Base-by-base conservation (phyloP, 352 stramenopile species). In the Saprolegnia parasitica region DNA sequence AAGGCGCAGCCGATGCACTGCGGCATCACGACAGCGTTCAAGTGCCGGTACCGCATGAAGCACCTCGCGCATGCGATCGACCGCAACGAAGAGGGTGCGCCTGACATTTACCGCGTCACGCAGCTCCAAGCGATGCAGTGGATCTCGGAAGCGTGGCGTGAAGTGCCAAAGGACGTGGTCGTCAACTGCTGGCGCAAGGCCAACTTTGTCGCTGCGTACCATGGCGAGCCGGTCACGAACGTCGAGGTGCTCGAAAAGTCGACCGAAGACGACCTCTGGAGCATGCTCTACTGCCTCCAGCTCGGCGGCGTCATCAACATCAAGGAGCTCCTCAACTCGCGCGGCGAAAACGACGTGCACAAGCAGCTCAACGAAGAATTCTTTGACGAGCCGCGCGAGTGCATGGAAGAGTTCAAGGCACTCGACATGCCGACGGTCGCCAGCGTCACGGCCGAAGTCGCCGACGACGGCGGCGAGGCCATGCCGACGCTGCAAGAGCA, bases 341-440 rank as follows among this genome's bases (percentile, higher is more conserved):
- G 86, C 20, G 92, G 86, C 83, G 86, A 95, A 73, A 95, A 91
- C 56, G 86, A 95, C 58, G 90, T 95, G 35, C 86, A 95, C 78
- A 95, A 95, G 75, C 86, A 86, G 13, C 75, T 95, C 8, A 93
- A 95, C 52, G 86, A 93, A 72, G 86, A 95, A 71, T 92, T 93
- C 76, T 92, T 95, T 52, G 83, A 93, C 66, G 81, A 93, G 58
- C 86, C 85, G 5, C 78, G 87, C 72, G 82, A 89, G 72, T 88
- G 90, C 63, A 79, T 93, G 21, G 83, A 90, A 1, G 86, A 95
- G 75, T 95, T 93, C 71, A 82, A 81, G 6, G 79, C 90, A 46
- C 83, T 81, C 5, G 81, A 93, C n/a, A 72, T 77, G 6, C 50
- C 76, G 39, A 68, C 71, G 11, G 74, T 86, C 24, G 74, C 83